Base-by-base conservation (phyloP, 106 monocot genomes). In the Narthecium ossifragum region DNA sequence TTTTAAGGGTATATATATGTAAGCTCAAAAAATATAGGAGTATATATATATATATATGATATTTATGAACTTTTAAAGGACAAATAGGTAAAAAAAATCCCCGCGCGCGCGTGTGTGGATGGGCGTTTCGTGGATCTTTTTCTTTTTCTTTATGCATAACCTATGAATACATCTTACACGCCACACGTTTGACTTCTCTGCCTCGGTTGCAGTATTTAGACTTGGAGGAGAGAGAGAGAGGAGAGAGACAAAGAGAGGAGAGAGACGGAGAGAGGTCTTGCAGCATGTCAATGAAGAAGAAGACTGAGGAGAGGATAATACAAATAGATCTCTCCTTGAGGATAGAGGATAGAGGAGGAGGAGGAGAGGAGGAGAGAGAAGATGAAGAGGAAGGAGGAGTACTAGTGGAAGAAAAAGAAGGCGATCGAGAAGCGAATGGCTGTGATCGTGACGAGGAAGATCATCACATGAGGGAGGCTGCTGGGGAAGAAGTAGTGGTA, bases 261-360 rank as follows among this genome's bases (percentile, higher is more conserved):
- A 53, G 30, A 50, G 46, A 33, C 20, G 36, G n/a, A 48, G 21
- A 45, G 8, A 38, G 29, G 26, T 50, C 25, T 10, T 24, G 31
- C 10, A 55, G 1, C 34, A 81, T 77, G 78, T 60, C 77, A 70
- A 67, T 60, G 57, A 63, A 29, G 50, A 72, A 75, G 63, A 55
- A 58, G 55, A 75, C 33, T 46, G 57, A 46, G 15, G 43, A 51
- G 14, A 62, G 56, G 58, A 23, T 25, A 34, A 61, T 60, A 46
- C 70, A 74, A 41, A 71, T 74, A 46, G 83, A 83, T 80, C 80
- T 88, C 37, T 84, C 80, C 33, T 55, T 80, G 20, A 65, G 66
- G 33, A 52, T 79, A 53, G 69, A 75, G 17, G 53, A 68, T 30
- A 50, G 17, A 7, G 60, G 29, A 10, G 37, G 23, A n/a, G 46